Evolutionary conservation across 768 basidiomycete genomes (phyloP).

Genomic region (Naganishia antarctica): DNA sequence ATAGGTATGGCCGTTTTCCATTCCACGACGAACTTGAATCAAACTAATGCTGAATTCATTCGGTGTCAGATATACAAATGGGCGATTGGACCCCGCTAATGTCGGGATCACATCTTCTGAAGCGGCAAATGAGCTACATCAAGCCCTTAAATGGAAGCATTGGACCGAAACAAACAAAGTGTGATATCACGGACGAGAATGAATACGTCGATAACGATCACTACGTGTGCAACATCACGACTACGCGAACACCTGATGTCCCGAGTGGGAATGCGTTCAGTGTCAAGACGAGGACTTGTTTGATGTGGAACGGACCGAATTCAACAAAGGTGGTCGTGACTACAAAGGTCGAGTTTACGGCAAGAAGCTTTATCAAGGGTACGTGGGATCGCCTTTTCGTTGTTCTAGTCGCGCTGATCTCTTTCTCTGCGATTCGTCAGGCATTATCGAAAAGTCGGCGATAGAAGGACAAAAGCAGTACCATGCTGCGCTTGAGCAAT

Average conservation of each 20-base stretch:
- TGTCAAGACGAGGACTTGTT: conserved; percentile 89
- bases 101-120: conserved; percentile 63
- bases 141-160: conserved; percentile 81
- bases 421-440: conserved; percentile 52
- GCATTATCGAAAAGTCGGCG: conserved; percentile 84
- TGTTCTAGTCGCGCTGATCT: conserved; percentile 2
- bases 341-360: conserved; percentile 91
- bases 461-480: conserved; percentile 89
- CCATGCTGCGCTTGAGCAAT: conserved; percentile 72
- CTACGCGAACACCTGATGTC: conserved; percentile 87
- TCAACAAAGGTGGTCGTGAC: conserved; percentile 77
- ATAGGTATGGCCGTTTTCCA: conserved; percentile 60
- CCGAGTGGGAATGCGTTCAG: conserved; percentile 88
- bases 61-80: conserved; percentile 74
- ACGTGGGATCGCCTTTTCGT: conserved; percentile 28
- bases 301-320: conserved; percentile 83
- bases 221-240: conserved; percentile 75
- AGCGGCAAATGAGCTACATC: conserved; percentile 91
- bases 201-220: conserved; percentile 75
- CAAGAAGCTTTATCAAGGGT: conserved; percentile 95
- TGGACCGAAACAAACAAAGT: conserved; percentile 92
- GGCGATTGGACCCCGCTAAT: conserved; percentile 81
- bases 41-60: neutral
- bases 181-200: conserved; percentile 85
- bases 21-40: neutral